Conservation (phyloP, 768 basidiomycete genomes). For the Boletus rubroflammeus region DNA sequence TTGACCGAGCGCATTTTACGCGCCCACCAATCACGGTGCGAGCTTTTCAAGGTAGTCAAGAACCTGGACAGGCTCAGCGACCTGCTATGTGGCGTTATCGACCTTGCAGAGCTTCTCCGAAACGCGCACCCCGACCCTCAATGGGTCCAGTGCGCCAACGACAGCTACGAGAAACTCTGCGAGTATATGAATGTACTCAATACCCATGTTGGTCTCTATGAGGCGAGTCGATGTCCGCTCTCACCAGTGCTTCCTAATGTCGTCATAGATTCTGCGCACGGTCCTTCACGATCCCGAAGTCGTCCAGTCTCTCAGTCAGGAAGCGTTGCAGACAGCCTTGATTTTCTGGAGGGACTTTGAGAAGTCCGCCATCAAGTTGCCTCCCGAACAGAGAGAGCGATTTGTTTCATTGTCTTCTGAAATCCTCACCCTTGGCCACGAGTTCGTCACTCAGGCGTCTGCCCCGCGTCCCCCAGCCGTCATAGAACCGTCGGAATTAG, state of each 20-base stretch:
- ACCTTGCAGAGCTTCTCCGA: conserved; percentile 89
- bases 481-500: conserved; percentile 65
- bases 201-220: conserved; percentile 85
- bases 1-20: conserved; percentile 82
- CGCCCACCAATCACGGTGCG: conserved; percentile 66
- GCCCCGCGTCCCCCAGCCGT: conserved; percentile 61
- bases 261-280: conserved; percentile 58
- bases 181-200: conserved; percentile 98
- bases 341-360: conserved; percentile 98
- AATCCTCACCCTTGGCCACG: conserved; percentile 81
- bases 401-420: conserved; percentile 91
- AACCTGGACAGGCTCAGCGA: conserved; percentile 96
- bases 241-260: conserved; percentile 17
- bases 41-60: conserved; percentile 86
- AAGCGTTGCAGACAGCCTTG: conserved; percentile 82
- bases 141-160: conserved; percentile 84
- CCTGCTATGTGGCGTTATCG: conserved; percentile 92
- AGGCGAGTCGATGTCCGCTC: conserved; percentile 50
- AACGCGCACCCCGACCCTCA: conserved; percentile 85
- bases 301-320: conserved; percentile 60
- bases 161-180: conserved; percentile 87
- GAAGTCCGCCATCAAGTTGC: conserved; percentile 91
- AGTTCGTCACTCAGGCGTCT: conserved; percentile 71
- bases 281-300: conserved; percentile 69
- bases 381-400: conserved; percentile 66